Base-by-base conservation (phyloP, 208 protist species). In the Angomonas ambiguus region DNA sequence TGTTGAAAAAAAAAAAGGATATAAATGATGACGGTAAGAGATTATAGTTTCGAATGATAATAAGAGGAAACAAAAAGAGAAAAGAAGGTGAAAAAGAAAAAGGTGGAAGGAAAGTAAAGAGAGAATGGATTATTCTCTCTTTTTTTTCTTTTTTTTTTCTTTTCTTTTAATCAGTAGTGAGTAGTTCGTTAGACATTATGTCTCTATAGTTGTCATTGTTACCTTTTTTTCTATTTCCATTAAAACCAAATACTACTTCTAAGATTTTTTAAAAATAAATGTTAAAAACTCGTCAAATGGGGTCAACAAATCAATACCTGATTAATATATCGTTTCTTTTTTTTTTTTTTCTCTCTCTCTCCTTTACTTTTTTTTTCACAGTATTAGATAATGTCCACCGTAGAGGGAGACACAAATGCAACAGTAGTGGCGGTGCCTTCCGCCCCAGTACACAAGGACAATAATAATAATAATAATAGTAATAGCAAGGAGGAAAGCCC, bases 11-110 rank as follows among this genome's bases (percentile, higher is more conserved):
- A 41, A 62, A 28, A 62, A 62, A 62, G 45, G 27, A 18, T 6
- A 2, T 25, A 2, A 30, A 11, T 53, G 48, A n/a, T 3, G 18
- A 48, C 38, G 13, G 13, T 25, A 55, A 4, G 28, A 18, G 4
- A 55, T 4, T 25, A 55, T 30, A 10, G 11, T 5, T 18, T 5
- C 28, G 8, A 4, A 22, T 5, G 49, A 22, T 22, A 5, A 55
- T 31, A 34, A 62, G 30, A 34, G 31, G 51, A 57, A 33, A 10
- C 24, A 68, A 32, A 35, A 31, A 1, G 28, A 16, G 13, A 41
- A 28, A 49, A 56, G 45, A 67, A n/a, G 48, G 25, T 69, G 48
- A 51, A 22, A 74, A 33, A 69, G 61, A 73, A 67, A 67, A 31
- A 13, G 51, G 35, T 51, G 8, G 55, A 32, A 58, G 20, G 58